Base-by-base conservation (phyloP, 139 green algal species). In the Chlamydomonas sp. region DNA sequence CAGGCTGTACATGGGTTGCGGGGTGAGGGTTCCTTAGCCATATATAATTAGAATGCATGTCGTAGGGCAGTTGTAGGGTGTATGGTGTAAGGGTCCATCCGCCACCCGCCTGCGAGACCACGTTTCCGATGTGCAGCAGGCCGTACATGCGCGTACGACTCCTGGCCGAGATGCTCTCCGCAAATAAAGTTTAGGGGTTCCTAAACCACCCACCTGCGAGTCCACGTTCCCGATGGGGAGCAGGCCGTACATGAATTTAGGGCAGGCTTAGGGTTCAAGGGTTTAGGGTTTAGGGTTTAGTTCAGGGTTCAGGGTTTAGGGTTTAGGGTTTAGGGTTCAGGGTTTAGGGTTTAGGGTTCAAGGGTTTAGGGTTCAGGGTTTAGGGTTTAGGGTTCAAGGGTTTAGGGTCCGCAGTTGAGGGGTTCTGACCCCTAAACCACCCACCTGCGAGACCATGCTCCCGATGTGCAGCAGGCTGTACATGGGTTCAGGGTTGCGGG, bases 351-450 rank as follows among this genome's bases (percentile, higher is more conserved):
- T n/a, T n/a, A n/a, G n/a, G n/a, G n/a, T n/a, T n/a, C n/a, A n/a
- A n/a, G n/a, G n/a, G n/a, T n/a, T n/a, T n/a, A n/a, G n/a, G n/a
- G n/a, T n/a, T n/a, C n/a, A n/a, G n/a, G n/a, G n/a, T n/a, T n/a
- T n/a, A n/a, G n/a, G n/a, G n/a, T n/a, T n/a, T n/a, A 33, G 60
- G 35, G 47, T 65, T 73, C 3, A 73, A 74, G 37, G 70, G 50
- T 0, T 79, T 58, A 0, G 66, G 74, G 62, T 84, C 78, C 2
- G 78, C 78, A 57, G 80, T 79, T n/a, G n/a, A 54, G 43, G 43
- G 13, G 43, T 16, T 13, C 13, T 54, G 43, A n/a, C 16, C 13
- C 43, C 13, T 16, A 16, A 13, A n/a, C n/a, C n/a, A n/a, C n/a
- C n/a, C n/a, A n/a, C n/a, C n/a, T n/a, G n/a, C n/a, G n/a, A n/a